Conservation (phyloP, 2,329 filamentous ascomycete species). For the Ambrosiella xylebori region DNA sequence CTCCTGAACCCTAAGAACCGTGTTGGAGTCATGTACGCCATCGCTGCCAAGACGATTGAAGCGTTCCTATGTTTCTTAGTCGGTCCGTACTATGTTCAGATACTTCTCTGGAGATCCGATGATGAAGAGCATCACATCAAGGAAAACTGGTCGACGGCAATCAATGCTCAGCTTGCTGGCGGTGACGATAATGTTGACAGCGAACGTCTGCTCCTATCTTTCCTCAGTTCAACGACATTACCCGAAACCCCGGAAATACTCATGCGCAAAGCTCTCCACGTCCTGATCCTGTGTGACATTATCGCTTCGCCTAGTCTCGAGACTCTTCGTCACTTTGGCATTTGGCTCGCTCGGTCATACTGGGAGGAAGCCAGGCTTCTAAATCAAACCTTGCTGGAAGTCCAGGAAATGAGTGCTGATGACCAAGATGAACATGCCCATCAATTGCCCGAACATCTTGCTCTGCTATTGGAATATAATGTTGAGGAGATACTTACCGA, state of each 20-base stretch:
- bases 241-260: conserved; percentile 66
- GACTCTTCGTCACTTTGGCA: conserved; percentile 33
- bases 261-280: conserved; percentile 84
- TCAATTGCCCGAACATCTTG: conserved; percentile 56
- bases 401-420: conserved; percentile 22
- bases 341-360: conserved; percentile 51
- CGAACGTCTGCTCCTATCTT: conserved; percentile 66
- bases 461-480: conserved; percentile 56
- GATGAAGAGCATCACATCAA: conserved; percentile 75
- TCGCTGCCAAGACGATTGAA: conserved; percentile 65
- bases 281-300: conserved; percentile 48
- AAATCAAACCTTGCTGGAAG: conserved; percentile 25
- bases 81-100: conserved; percentile 59
- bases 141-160: conserved; percentile 83
- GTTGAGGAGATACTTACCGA: conserved; percentile 69
- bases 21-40: conserved; percentile 65
- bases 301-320: neutral
- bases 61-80: conserved; percentile 63
- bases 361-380: conserved; percentile 69
- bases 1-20: conserved; percentile 68
- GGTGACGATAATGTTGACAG: conserved; percentile 82
- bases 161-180: conserved; percentile 82
- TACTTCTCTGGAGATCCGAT: conserved; percentile 61
- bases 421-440: conserved; percentile 39
- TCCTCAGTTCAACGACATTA: conserved; percentile 74